Base-by-base conservation (phyloP, 352 stramenopile genomes). In the Phytophthora colocasiae region DNA sequence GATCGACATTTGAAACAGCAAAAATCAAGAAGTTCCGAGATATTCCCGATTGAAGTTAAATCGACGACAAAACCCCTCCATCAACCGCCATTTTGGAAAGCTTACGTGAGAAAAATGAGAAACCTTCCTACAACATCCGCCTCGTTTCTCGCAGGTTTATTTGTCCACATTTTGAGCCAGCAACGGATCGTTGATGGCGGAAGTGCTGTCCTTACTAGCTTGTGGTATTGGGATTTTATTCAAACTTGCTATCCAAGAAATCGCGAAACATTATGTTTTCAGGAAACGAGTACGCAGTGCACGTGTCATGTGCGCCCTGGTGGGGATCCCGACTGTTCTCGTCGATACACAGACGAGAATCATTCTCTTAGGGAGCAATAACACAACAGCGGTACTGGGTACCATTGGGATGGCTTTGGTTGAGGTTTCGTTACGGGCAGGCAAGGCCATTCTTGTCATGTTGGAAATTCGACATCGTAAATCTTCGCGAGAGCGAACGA, bases 261-360 rank as follows among this genome's bases (percentile, higher is more conserved):
- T 63, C 19, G 49, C 53, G 4, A 76, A 78, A 43, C n/a, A 40
- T 7, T 56, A 62, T 12, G 32, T 80, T 31, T 38, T 75, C 19
- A 60, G 48, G 15, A 69, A 58, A 10, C 32, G 51, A 4, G 49
- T 74, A 0, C 46, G 66, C 5, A 60, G 73, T 22, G 69, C 57
- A 11, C 72, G 69, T 6, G 60, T 55, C 6, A 78, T 84, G 55
- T 80, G 67, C 17, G 41, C 78, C 1, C 34, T 63, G 0, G 68
- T 78, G 0, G 72, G 61, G 1, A 36, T 81, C 1, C 75, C 71
- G 5, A 77, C 75, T n/a, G n/a, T n/a, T n/a, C n/a, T n/a, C n/a
- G n/a, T n/a, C n/a, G n/a, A n/a, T n/a, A n/a, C n/a, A n/a, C n/a
- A n/a, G n/a, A n/a, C n/a, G n/a, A n/a, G n/a, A n/a, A n/a, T n/a